Evolutionary conservation across 768 basidiomycete species (phyloP).

Genomic region (Pleurotus salmoneostramineus): DNA sequence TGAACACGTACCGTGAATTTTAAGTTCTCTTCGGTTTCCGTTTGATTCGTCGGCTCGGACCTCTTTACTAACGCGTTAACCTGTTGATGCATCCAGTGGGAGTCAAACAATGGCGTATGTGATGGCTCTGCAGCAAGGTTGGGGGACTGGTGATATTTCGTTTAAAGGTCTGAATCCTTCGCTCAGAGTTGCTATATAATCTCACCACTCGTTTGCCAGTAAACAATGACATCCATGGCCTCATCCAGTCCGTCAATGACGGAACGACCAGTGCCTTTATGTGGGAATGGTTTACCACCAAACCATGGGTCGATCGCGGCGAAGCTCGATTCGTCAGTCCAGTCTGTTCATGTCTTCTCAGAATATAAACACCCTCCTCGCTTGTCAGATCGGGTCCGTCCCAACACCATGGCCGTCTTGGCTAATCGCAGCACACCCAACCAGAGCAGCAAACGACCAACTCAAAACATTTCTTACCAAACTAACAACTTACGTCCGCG

Average conservation of each 20-base stretch:
- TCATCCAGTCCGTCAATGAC: slow-evolving; percentile 85
- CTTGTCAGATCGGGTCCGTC: slow-evolving; percentile 71
- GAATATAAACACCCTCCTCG: not conserved
- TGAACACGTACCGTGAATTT: too few species aligned
- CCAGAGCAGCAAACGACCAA: slow-evolving; percentile 45
- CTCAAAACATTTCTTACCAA: slow-evolving; percentile 57
- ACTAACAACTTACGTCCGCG: slow-evolving; percentile 61
- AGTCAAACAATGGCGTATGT: slow-evolving; percentile 96
- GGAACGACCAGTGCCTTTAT: slow-evolving; percentile 88
- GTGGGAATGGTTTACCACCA: slow-evolving; percentile 90
- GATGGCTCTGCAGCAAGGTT: slow-evolving; percentile 86
- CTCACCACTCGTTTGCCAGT: slow-evolving; percentile 35
- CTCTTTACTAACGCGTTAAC: too few species aligned
- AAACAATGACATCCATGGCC: slow-evolving; percentile 75
- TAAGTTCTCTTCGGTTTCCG: too few species aligned
- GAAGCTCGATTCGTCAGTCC: slow-evolving; percentile 77
- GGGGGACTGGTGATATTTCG: slow-evolving; percentile 57
- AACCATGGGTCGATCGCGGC: slow-evolving; percentile 72
- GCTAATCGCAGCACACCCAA: slow-evolving; percentile 86
- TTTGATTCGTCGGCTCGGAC: too few species aligned
- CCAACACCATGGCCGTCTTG: slow-evolving; percentile 97
- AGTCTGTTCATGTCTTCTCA: not conserved
- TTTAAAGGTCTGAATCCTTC: slow-evolving; percentile 57
- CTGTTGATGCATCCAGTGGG: slow-evolving; percentile 41
- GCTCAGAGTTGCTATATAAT: not conserved